A percentile compares a stretch with the other conserved stretches of the same genome.
Evolutionary conservation across 495 filamentous ascomycete species (phyloP).

Genomic region (Penicillium egyptiacum): DNA sequence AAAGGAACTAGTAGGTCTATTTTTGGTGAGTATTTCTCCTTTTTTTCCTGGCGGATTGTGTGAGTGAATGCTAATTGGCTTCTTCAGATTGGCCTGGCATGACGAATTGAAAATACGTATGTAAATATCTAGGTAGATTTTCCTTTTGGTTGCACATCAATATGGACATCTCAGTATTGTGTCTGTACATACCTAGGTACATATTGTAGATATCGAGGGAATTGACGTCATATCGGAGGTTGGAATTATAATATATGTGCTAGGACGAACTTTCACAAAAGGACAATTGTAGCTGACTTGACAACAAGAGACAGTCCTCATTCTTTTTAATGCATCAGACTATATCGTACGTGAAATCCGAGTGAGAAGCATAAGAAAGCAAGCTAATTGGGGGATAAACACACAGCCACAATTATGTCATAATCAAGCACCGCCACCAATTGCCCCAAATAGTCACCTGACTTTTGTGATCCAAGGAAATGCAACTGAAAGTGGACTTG

Average conservation of each 20-base stretch:
- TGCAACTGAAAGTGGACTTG: conserved; percentile 22
- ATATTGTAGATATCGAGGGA: background rate
- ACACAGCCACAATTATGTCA: conserved; percentile 28
- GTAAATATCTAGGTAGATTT: background rate
- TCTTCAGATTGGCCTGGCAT: conserved; percentile 31
- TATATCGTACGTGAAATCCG: background rate
- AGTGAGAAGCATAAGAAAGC: background rate
- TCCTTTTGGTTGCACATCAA: background rate
- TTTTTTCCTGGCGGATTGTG: background rate
- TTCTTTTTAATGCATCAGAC: background rate
- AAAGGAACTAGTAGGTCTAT: conserved; percentile 58
- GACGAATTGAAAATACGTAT: conserved; percentile 14
- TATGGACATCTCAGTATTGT: background rate
- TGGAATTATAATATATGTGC: background rate
- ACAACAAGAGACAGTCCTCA: background rate
- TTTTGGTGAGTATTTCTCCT: conserved; percentile 54
- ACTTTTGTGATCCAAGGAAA: conserved; percentile 25
- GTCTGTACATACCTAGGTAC: background rate
- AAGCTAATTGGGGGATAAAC: background rate
- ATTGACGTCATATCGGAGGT: conserved; percentile 2
- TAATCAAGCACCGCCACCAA: conserved; percentile 20
- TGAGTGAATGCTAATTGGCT: conserved; percentile 8
- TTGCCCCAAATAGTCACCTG: conserved; percentile 12
- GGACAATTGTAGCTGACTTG: background rate
- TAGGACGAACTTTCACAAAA: background rate